A percentile compares a stretch with the other conserved stretches of the same genome.
These are phyloP conservation scores for Sporobolus alterniflorus DNA, from an alignment of 202 grass and related monocot species.

Conservation along the genomic window DNA sequence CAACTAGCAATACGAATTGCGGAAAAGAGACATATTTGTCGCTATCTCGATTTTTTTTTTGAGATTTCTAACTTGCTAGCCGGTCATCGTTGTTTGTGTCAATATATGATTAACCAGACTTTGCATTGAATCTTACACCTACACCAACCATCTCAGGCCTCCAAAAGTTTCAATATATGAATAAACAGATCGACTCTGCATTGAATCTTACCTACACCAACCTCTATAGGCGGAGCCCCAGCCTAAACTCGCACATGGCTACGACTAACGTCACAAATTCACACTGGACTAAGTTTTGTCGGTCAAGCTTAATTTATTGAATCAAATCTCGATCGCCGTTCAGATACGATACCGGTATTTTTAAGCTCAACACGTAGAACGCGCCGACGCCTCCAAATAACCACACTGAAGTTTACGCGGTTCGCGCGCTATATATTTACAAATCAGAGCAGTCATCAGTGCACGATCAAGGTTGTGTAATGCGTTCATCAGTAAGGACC, in stretches of 20 bases:
- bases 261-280: neutral
- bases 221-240: neutral
- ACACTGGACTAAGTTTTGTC: neutral
- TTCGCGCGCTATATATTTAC: neutral
- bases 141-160: no score
- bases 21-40: no score
- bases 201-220: neutral
- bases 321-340: neutral
- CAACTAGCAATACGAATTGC: no score
- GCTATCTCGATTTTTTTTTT: no score
- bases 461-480: neutral
- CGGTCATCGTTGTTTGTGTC: no score
- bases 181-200: neutral
- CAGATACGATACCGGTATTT: slow-evolving; percentile 6
- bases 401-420: neutral
- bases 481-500: neutral
- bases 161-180: no score
- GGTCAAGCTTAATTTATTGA: slow-evolving; percentile 21
- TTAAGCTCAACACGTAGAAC: neutral
- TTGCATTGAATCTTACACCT: no score
- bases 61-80: no score
- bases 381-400: neutral
- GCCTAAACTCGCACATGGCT: slow-evolving; percentile 12
- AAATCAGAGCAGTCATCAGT: neutral
- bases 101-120: no score